Conservation (phyloP, 225 moss, liverwort and hornwort genomes). For the Ulota crispa region DNA sequence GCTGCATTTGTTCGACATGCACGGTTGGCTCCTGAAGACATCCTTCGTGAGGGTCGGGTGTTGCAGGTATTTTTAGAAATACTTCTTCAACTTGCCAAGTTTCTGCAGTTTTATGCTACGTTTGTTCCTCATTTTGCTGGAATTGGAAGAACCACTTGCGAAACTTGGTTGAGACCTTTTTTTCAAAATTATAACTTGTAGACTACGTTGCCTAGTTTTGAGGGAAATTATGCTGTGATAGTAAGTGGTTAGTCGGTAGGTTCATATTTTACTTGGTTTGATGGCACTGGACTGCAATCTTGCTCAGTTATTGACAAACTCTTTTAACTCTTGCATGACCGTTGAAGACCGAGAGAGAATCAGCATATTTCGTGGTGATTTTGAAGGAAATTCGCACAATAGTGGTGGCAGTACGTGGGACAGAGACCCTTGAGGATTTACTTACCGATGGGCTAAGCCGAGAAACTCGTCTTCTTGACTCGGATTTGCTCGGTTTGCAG, state of each 20-base stretch:
- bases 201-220: not conserved
- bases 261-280: not conserved
- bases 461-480: conserved; percentile 50
- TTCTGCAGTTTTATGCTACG: not conserved
- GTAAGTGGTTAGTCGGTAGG: not conserved
- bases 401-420: conserved; percentile 63
- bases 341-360: conserved; percentile 45
- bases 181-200: not conserved
- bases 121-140: not conserved
- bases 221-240: not conserved
- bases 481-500: conserved; percentile 68
- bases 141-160: not conserved
- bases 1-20: conserved; percentile 88
- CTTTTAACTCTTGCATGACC: conserved; percentile 11
- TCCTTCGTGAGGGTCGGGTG: conserved; percentile 65
- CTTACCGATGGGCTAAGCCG: conserved; percentile 55
- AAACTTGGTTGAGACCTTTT: not conserved
- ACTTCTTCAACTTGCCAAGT: not conserved
- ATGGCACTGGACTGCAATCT: not conserved
- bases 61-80: conserved; percentile 55
- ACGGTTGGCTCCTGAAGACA: conserved; percentile 59
- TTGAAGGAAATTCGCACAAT: conserved; percentile 38
- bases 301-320: not conserved
- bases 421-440: conserved; percentile 57
- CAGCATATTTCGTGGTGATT: conserved; percentile 59